Percentiles rank a stretch among this genome's conserved stretches.
phyloP scores from a whole-genome alignment of 1,284 basidiomycete genomes.

The Apiotrichum gamsii region DNA sequence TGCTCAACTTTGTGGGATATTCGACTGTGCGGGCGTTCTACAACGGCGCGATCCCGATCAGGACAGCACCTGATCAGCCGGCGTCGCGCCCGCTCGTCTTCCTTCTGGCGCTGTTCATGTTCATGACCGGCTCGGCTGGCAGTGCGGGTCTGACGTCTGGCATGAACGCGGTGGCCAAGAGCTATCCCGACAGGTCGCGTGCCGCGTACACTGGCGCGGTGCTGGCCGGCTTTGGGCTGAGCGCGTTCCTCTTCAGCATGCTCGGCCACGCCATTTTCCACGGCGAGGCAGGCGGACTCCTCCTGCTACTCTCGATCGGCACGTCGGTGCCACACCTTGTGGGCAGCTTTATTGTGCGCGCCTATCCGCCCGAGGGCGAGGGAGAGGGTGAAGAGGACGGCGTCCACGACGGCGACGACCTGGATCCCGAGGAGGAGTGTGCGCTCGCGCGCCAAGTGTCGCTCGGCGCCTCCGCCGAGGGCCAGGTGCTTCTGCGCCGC shows the following conservation, averaged over 20 bases:
- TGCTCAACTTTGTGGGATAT: conserved; percentile 59
- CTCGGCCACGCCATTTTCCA: conserved; percentile 61
- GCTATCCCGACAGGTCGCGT: conserved; percentile 48
- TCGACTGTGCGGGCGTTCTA: conserved; percentile 60
- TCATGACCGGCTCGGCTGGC: conserved; percentile 42
- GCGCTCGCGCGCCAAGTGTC: conserved; percentile 10
- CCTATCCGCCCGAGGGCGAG: conserved; percentile 50
- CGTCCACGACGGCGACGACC: conserved; percentile 16
- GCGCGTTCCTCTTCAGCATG: conserved; percentile 70
- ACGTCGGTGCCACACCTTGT: conserved; percentile 63
- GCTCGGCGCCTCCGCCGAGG: conserved; percentile 1
- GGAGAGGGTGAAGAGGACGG: conserved; percentile 17
- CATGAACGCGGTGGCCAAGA: conserved; percentile 47
- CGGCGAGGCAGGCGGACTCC: conserved; percentile 63
- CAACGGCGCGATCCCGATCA: conserved; percentile 42
- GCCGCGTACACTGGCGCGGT: conserved; percentile 67
- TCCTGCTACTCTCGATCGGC: conserved; percentile 64
- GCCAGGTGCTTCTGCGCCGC: conserved; percentile 15
- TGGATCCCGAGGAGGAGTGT: conserved; percentile 7
- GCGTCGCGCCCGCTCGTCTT: conserved; percentile 22
- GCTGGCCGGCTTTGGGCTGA: conserved; percentile 74
- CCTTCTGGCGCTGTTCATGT: conserved; percentile 37
- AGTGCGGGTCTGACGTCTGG: conserved; percentile 40
- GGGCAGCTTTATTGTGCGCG: conserved; percentile 59
- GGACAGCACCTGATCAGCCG: conserved; percentile 7